Evolutionary conservation across 2,329 filamentous ascomycete species (phyloP).

Genomic region (Talaromyces sp.): DNA sequence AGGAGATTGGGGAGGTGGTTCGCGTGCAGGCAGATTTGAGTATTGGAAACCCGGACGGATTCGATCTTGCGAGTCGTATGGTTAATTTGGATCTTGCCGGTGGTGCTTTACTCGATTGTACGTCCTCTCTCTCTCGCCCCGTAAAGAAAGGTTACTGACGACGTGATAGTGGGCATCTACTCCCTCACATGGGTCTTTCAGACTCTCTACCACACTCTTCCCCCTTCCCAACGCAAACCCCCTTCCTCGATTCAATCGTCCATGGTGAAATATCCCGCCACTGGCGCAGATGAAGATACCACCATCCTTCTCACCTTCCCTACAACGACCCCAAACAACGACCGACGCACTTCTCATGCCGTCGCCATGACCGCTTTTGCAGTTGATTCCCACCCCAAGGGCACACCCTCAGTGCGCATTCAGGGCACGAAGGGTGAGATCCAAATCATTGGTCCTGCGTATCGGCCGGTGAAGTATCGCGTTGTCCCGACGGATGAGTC

Average conservation of each 20-base stretch:
- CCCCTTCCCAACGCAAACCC: constrained; percentile 58
- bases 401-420: constrained; percentile 65
- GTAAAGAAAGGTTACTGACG: not conserved
- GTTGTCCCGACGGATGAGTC: constrained; percentile 50
- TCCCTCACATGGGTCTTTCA: constrained; percentile 89
- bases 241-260: constrained; percentile 64
- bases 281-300: constrained; percentile 75
- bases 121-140: constrained; percentile 21
- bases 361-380: constrained; percentile 67
- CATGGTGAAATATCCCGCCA: constrained; percentile 67
- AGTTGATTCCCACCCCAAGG: constrained; percentile 59
- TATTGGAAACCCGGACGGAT: constrained; percentile 59
- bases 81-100: constrained; percentile 80
- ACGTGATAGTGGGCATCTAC: constrained; percentile 68
- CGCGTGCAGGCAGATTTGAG: constrained; percentile 60
- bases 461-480: constrained; percentile 63
- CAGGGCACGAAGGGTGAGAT: constrained; percentile 80
- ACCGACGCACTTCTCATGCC: constrained; percentile 58
- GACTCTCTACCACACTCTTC: constrained; percentile 76
- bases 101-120: constrained; percentile 71
- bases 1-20: constrained; percentile 56
- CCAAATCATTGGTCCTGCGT: constrained; percentile 71
- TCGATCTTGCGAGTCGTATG: constrained; percentile 67
- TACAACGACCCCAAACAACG: constrained; percentile 45
- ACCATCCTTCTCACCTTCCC: constrained; percentile 76